A percentile compares a stretch with the other conserved stretches of the same genome.
phyloP scores from a whole-genome alignment of 2,329 filamentous ascomycete genomes.

The Beauveria sp. region DNA sequence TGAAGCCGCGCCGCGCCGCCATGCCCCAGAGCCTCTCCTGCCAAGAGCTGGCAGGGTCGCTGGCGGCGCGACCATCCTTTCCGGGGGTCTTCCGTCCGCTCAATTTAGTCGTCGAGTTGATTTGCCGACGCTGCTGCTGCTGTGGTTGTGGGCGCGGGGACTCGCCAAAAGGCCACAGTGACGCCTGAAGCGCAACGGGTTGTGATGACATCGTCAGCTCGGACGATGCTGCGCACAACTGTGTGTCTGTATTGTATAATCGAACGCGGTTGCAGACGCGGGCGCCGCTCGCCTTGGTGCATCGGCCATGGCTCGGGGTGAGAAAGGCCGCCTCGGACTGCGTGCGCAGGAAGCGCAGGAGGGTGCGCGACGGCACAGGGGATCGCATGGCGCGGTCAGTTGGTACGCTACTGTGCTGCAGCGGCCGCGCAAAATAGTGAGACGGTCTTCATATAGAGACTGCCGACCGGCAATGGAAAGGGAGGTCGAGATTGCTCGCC shows the following conservation, averaged over 20 bases:
- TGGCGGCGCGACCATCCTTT: background rate
- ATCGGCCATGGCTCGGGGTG: constrained; percentile 7
- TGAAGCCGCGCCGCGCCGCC: constrained; percentile 27
- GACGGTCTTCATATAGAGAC: background rate
- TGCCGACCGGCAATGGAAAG: background rate
- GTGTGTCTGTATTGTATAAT: background rate
- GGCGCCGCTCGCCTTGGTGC: background rate
- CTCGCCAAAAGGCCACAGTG: constrained; percentile 20
- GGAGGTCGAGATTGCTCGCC: background rate
- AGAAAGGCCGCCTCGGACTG: constrained; percentile 53
- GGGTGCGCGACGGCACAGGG: constrained; percentile 44
- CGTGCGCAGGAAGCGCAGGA: constrained; percentile 65
- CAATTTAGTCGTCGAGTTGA: background rate
- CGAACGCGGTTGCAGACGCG: background rate
- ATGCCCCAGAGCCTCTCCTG: constrained; percentile 42
- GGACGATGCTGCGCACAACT: background rate
- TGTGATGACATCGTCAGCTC: background rate
- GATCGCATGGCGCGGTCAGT: constrained; percentile 26
- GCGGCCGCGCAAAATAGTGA: background rate
- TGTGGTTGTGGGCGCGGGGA: constrained; percentile 12
- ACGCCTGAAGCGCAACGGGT: constrained; percentile 20
- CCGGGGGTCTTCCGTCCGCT: background rate
- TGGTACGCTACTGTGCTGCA: background rate
- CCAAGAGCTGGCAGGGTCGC: constrained; percentile 30
- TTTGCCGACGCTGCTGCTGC: constrained; percentile 20